Evolutionary conservation across 2,329 filamentous ascomycete genomes (phyloP), one percentile per base, ranked within the genome.

Genomic region (Didymella glomerata): DNA sequence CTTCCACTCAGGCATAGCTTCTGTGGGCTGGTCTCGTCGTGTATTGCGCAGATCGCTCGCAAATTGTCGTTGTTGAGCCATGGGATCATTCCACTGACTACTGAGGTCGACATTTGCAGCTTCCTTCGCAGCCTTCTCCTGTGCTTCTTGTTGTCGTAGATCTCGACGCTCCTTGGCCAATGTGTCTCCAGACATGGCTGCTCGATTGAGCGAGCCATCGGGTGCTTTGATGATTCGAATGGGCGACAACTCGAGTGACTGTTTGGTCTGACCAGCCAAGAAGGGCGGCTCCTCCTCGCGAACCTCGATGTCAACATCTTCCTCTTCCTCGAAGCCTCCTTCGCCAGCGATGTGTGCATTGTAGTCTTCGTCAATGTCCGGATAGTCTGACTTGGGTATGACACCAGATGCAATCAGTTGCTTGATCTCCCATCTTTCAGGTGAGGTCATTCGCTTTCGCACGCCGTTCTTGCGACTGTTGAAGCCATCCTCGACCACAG

Each of bases 181-280:
- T 4, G 88, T 85, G 16, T 94, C 93, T 44, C 95, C 94, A 9
- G 93, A 89, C 91, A 98, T 97, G 16, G 96, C 96, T 47, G 96
- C 92, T 71, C 95, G 86, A 75, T 99, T 99, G 78, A 99, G 88
- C 4, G 94, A 98, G n/a, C 95, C 95, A 77, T 99, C 95, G 0
- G 95, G 96, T 1, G 95, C 95, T 78, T 98, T 98, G 68, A 99
- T 92, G 22, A 99, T 93, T 64, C 96, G 86, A 62, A 99, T 99
- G 0, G 95, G 95, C 2, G 93, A 97, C 4, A 99, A 81, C 72
- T 99, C 95, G 9, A 99, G 83, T 10, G 93, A 97, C 74, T 97
- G 93, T 73, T 97, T 97, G 0, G 95, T 99, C 76, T 99, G 96
- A 4, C 95, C 95, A 16, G 92, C 91, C 63, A 99, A 79, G 82